These are phyloP conservation scores for Mortierella sp. DNA, from an alignment of 371 early-diverging fungal genomes.

Conservation along the genomic window DNA sequence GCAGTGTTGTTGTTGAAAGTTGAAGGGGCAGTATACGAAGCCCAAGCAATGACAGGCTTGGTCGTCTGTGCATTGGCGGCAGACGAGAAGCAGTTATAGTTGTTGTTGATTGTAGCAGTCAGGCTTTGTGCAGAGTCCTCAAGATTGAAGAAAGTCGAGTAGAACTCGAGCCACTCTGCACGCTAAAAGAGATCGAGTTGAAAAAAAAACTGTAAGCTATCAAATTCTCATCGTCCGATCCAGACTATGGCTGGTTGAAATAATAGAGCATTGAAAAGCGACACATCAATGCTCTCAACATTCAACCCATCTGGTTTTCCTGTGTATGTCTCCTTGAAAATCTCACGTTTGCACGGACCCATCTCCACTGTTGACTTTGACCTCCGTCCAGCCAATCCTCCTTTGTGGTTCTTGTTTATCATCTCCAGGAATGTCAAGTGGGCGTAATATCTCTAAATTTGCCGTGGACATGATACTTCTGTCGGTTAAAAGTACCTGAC, in stretches of 20 bases:
- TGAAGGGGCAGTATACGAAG: conserved; percentile 71
- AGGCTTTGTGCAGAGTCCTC: conserved; percentile 73
- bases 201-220: neutral
- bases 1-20: conserved; percentile 76
- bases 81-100: conserved; percentile 73
- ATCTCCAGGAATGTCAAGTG: neutral
- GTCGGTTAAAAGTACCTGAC: too few species aligned
- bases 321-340: too few species aligned
- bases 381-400: neutral
- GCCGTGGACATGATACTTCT: too few species aligned
- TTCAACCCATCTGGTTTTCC: too few species aligned
- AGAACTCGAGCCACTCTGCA: conserved; percentile 84
- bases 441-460: neutral
- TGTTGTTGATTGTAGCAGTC: conserved; percentile 66
- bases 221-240: too few species aligned
- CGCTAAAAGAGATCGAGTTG: conserved; percentile 58
- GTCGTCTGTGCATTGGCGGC: conserved; percentile 59
- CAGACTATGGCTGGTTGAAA: too few species aligned
- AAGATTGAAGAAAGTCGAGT: conserved; percentile 79
- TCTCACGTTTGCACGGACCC: neutral
- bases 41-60: conserved; percentile 80
- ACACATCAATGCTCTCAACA: too few species aligned
- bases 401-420: neutral
- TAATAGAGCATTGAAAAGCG: too few species aligned
- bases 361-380: conserved; percentile 4